Conservation (phyloP, 371 early-diverging fungal genomes). For the Basidiobolus meristosporus region DNA sequence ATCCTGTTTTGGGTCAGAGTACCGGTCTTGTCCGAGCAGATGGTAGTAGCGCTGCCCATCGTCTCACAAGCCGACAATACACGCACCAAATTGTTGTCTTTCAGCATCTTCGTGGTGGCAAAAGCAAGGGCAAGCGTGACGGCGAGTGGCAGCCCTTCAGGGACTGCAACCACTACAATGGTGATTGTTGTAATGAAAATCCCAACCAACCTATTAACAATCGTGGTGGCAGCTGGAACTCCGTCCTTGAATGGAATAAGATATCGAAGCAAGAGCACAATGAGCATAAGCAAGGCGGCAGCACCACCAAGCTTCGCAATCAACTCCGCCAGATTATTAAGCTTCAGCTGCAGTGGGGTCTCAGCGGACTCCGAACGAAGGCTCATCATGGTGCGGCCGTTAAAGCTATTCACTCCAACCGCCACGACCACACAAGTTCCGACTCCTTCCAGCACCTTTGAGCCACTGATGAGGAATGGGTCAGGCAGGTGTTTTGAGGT, state of each 20-base stretch:
- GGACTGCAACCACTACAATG: conserved; percentile 58
- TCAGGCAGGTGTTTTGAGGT: conserved; percentile 11
- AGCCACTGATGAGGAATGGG: conserved; percentile 51
- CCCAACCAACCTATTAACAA: conserved; percentile 21
- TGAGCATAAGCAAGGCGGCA: conserved; percentile 43
- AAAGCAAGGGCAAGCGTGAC: conserved; percentile 58
- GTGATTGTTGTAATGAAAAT: conserved; percentile 52
- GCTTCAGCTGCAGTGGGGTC: conserved; percentile 50
- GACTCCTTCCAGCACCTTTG: conserved; percentile 59
- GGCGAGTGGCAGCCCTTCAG: conserved; percentile 64
- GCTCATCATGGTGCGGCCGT: conserved; percentile 64
- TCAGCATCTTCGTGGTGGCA: conserved; percentile 69
- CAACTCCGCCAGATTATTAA: conserved; percentile 38
- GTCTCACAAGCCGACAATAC: conserved; percentile 81
- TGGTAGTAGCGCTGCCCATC: conserved; percentile 82
- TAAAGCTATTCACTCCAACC: conserved; percentile 48
- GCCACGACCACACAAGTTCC: conserved; percentile 44
- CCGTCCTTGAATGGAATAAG: conserved; percentile 15
- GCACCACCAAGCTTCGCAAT: conserved; percentile 50
- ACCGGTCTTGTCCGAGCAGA: conserved; percentile 85
- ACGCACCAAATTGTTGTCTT: conserved; percentile 80
- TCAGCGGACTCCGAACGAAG: conserved; percentile 15
- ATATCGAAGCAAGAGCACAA: conserved; percentile 36
- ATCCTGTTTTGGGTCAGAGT: conserved; percentile 79
- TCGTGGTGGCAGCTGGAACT: conserved; percentile 8